phyloP scores from a whole-genome alignment of 768 basidiomycete species.

The Collybiopsis luxurians region DNA sequence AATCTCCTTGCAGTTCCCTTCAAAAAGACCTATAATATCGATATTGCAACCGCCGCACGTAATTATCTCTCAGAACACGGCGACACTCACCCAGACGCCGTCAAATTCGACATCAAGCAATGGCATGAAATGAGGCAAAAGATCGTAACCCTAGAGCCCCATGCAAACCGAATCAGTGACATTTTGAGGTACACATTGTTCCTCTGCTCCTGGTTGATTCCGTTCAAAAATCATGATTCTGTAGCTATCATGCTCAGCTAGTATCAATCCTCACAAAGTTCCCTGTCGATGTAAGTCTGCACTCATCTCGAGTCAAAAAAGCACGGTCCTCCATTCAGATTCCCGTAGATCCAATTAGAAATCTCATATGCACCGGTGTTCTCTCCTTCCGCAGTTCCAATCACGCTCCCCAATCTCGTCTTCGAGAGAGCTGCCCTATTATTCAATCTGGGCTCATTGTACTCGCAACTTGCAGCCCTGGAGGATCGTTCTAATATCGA shows the following conservation, averaged over 20 bases:
- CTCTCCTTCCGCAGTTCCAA: constrained; percentile 48
- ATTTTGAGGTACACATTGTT: constrained; percentile 52
- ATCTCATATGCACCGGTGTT: constrained; percentile 78
- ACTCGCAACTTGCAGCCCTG: constrained; percentile 70
- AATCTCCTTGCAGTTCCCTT: constrained; percentile 75
- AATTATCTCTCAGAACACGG: constrained; percentile 67
- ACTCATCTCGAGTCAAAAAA: neutral
- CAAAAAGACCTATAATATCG: constrained; percentile 62
- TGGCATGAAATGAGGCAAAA: constrained; percentile 71
- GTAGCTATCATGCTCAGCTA: constrained; percentile 91
- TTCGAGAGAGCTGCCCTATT: constrained; percentile 80
- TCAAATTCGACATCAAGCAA: constrained; percentile 68
- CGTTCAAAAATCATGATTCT: neutral
- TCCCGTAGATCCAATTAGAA: constrained; percentile 59
- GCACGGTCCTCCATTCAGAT: constrained; percentile 1
- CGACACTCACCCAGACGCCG: constrained; percentile 81
- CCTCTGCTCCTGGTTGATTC: neutral
- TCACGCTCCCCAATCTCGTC: constrained; percentile 68
- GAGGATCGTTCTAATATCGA: constrained; percentile 71
- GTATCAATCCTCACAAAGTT: constrained; percentile 81
- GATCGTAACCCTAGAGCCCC: constrained; percentile 44
- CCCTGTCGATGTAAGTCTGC: constrained; percentile 62
- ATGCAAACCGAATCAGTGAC: constrained; percentile 52
- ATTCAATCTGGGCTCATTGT: constrained; percentile 87
- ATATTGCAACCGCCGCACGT: constrained; percentile 53